A percentile compares a stretch with the other conserved stretches of the same genome.
Evolutionary conservation across 2,329 filamentous ascomycete genomes (phyloP).

Genomic region (Cladosporium sphaerospermum): DNA sequence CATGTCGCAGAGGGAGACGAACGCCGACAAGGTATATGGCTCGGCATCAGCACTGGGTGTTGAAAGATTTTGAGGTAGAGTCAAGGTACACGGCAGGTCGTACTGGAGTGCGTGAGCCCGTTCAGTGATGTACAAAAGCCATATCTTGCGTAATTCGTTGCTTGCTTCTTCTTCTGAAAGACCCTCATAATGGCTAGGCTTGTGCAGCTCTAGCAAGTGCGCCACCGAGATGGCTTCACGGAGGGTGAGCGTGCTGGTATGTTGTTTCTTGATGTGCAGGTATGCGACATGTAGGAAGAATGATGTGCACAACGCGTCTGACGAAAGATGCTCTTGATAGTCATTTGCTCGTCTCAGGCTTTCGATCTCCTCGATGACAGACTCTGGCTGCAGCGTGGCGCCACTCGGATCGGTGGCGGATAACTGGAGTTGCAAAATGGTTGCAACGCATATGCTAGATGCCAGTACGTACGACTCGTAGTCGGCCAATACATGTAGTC

Average conservation of each 20-base stretch:
- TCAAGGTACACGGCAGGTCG: slow-evolving; percentile 11
- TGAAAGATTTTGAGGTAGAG: slow-evolving; percentile 6
- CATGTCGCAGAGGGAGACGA: slow-evolving; percentile 17
- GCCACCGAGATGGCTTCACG: slow-evolving; percentile 15
- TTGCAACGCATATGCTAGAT: slow-evolving; percentile 14
- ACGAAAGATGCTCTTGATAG: slow-evolving; percentile 13
- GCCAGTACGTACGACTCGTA: slow-evolving; percentile 14
- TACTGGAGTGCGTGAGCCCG: slow-evolving; percentile 14
- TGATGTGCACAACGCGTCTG: slow-evolving; percentile 8
- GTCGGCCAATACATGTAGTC: neutral
- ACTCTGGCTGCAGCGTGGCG: neutral
- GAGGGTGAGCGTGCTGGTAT: slow-evolving; percentile 14
- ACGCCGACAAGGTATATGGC: slow-evolving; percentile 3
- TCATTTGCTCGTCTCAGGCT: slow-evolving; percentile 5
- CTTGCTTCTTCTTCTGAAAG: neutral
- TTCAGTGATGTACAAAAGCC: slow-evolving; percentile 19
- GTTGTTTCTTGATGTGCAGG: slow-evolving; percentile 10
- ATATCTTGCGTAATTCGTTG: slow-evolving; percentile 10
- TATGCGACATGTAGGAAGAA: slow-evolving; percentile 18
- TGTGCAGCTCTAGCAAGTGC: slow-evolving; percentile 15
- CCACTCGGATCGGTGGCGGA: slow-evolving; percentile 3
- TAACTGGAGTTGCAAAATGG: slow-evolving; percentile 15
- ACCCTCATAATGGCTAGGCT: slow-evolving; percentile 10
- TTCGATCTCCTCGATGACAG: slow-evolving; percentile 12
- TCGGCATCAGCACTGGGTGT: neutral